Percentiles rank a stretch among this genome's conserved stretches.
Evolutionary conservation across 2,329 filamentous ascomycete species (phyloP).

Genomic region (Aureobasidium sp.): DNA sequence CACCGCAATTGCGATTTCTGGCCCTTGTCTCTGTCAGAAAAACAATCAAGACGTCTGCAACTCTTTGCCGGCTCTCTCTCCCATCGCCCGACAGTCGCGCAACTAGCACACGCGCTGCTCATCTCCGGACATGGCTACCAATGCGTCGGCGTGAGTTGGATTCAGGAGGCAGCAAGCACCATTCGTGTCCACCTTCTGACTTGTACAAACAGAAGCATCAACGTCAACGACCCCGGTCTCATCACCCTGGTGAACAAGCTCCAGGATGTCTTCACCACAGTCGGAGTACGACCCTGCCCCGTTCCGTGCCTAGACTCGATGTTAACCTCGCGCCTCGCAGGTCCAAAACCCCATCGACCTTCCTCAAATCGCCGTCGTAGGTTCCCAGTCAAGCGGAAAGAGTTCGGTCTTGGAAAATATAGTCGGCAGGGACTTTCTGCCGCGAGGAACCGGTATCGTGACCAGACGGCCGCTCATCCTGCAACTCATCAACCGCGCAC

Average conservation of each 20-base stretch:
- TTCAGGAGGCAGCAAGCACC: not conserved
- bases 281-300: slow-evolving; percentile 55
- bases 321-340: slow-evolving; percentile 33
- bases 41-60: not conserved
- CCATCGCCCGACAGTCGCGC: not conserved
- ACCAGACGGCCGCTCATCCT: slow-evolving; percentile 92
- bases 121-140: slow-evolving; percentile 15
- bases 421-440: slow-evolving; percentile 93
- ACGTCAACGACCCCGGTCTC: slow-evolving; percentile 60
- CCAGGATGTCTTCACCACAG: slow-evolving; percentile 97
- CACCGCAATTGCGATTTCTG: not conserved
- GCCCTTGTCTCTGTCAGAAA: not conserved
- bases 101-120: not conserved
- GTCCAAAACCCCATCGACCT: slow-evolving; percentile 99
- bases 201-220: slow-evolving; percentile 47
- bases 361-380: slow-evolving; percentile 95
- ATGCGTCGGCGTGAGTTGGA: slow-evolving; percentile 13
- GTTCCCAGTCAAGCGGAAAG: slow-evolving; percentile 98
- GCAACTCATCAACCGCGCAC: slow-evolving; percentile 88
- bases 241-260: slow-evolving; percentile 94
- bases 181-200: not conserved
- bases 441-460: slow-evolving; percentile 94
- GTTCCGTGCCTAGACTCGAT: not conserved
- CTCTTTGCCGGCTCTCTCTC: not conserved
- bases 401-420: slow-evolving; percentile 99